phyloP scores from a whole-genome alignment of 192 early-diverging fungal species.

The Coemansia sp. region DNA sequence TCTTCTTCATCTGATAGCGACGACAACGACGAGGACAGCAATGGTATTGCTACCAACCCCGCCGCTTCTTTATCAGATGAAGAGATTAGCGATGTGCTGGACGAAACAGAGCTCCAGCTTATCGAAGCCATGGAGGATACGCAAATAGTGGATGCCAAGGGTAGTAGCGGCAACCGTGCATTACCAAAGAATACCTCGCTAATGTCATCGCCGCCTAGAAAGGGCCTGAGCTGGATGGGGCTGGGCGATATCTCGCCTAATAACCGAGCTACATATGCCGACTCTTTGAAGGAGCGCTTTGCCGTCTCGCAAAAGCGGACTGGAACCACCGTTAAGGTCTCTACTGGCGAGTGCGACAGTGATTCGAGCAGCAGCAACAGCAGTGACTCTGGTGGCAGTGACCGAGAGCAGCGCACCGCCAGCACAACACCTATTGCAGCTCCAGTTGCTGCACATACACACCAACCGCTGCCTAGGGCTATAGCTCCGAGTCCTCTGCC shows the following conservation, averaged over 20 bases:
- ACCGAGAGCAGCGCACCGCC: background rate
- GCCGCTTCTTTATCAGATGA: constrained; percentile 42
- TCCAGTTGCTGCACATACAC: background rate
- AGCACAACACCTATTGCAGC: background rate
- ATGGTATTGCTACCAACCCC: constrained; percentile 13
- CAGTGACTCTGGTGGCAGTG: background rate
- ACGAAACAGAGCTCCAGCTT: constrained; percentile 53
- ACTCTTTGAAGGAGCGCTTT: constrained; percentile 53
- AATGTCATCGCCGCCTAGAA: constrained; percentile 13
- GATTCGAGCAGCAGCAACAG: background rate
- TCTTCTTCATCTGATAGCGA: constrained; percentile 7
- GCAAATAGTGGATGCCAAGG: constrained; percentile 31
- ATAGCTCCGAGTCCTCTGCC: background rate
- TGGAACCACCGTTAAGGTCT: constrained; percentile 2
- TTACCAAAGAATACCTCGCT: background rate
- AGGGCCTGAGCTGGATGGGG: constrained; percentile 35
- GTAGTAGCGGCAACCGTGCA: constrained; percentile 3
- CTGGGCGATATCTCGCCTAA: constrained; percentile 23
- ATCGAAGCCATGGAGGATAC: constrained; percentile 56
- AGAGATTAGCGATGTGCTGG: constrained; percentile 52
- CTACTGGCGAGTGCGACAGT: constrained; percentile 15
- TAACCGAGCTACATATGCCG: constrained; percentile 22
- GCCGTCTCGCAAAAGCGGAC: constrained; percentile 14
- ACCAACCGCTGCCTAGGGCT: background rate
- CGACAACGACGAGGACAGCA: background rate